Conservation (phyloP, 2,329 filamentous ascomycete genomes). For the Aspergillus caelatus region DNA sequence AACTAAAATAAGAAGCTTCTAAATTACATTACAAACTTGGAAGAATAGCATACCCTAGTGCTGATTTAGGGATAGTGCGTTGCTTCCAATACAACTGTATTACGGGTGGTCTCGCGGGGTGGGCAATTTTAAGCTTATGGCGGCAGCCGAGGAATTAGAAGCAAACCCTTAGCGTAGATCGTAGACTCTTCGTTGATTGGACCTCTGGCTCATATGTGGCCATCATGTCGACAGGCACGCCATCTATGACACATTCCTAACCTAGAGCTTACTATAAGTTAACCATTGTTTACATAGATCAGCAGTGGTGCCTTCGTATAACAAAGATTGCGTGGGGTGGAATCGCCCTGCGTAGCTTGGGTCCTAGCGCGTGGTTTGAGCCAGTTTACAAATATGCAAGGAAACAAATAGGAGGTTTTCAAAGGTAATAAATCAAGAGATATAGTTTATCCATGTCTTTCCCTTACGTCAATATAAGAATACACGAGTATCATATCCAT, state of each 20-base stretch:
- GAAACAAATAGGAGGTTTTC: no score
- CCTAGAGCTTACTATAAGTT: neutral
- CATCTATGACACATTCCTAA: neutral
- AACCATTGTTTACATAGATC: neutral
- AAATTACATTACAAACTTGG: no score
- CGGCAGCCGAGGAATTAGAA: neutral
- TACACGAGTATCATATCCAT: no score
- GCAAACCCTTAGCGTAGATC: neutral
- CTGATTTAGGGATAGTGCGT: accelerated
- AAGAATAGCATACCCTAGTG: neutral
- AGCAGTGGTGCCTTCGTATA: neutral
- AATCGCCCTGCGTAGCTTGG: neutral
- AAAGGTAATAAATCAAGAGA: no score
- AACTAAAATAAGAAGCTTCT: no score
- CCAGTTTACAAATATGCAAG: no score
- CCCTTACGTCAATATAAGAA: no score
- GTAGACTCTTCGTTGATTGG: neutral
- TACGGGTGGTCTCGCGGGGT: neutral
- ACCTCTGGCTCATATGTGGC: neutral
- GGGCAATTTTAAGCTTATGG: neutral
- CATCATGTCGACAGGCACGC: neutral
- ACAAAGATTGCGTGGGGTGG: neutral
- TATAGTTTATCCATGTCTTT: no score
- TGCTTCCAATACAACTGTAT: accelerated
- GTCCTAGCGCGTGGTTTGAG: no score